phyloP scores from a whole-genome alignment of 2,329 filamentous ascomycete species.

The Penicillium olsonii region DNA sequence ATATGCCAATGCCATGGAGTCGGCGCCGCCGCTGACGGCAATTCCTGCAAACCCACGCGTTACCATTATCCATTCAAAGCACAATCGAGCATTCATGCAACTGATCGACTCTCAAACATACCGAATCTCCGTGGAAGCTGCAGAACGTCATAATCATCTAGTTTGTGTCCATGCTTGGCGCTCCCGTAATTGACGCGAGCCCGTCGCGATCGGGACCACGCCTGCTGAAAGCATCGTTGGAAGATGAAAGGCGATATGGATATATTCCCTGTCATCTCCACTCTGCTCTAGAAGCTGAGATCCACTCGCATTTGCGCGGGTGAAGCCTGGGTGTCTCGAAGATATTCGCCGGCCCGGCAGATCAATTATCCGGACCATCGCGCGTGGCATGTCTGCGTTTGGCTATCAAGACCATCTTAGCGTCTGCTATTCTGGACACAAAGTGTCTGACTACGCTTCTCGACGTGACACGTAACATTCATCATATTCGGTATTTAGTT shows the following conservation, averaged over 20 bases:
- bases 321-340: neutral
- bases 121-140: slow-evolving; percentile 30
- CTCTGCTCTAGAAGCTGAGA: neutral
- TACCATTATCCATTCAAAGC: slow-evolving; percentile 1
- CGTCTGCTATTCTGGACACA: too few relatives aligned
- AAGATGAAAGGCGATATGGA: slow-evolving; percentile 11
- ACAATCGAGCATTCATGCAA: neutral
- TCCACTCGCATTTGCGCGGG: neutral
- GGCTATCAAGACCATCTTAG: too few relatives aligned
- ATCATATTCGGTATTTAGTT: slow-evolving; percentile 5
- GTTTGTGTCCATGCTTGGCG: slow-evolving; percentile 6
- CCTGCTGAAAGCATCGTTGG: slow-evolving; percentile 12
- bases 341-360: slow-evolving; percentile 7
- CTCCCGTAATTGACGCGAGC: slow-evolving; percentile 7
- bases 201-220: slow-evolving; percentile 11
- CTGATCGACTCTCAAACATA: slow-evolving; percentile 15
- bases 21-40: slow-evolving; percentile 87
- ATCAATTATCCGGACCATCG: neutral
- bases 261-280: slow-evolving; percentile 8
- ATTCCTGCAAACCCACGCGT: slow-evolving; percentile 56
- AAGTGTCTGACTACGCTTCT: too few relatives aligned
- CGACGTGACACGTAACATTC: too few relatives aligned
- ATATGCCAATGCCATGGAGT: slow-evolving; percentile 93
- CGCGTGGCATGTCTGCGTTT: too few relatives aligned
- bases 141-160: slow-evolving; percentile 5